Evolutionary conservation across 2,329 filamentous ascomycete genomes (phyloP), one percentile per base, ranked within the genome.

Genomic region (Aureobasidium uvarum): DNA sequence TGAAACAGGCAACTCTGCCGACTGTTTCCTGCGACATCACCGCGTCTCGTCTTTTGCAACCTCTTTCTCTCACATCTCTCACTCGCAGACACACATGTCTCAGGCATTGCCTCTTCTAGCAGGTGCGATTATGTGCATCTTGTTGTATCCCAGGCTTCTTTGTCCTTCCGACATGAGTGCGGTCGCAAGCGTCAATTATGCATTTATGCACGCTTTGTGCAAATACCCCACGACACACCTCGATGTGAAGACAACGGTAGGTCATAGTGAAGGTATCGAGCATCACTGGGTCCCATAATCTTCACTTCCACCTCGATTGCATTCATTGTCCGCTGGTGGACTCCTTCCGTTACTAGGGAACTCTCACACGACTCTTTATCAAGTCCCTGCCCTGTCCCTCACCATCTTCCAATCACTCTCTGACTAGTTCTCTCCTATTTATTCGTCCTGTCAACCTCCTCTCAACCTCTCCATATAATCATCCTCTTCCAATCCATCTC

Each of bases 1-100:
- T 10, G 41, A 54, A 52, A 52, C 36, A 54, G 60, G 60, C 23
- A 63, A 54, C 36, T 63, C 38, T 52, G 60, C 60, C 60, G 60
- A 63, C n/a, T 31, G 16, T 8, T 20, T 5, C 38, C 13, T 25
- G 33, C 3, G 13, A 43, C 39, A 10, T 20, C 39, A 25, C n/a
- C 36, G 20, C 36, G 13, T 41, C 52, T 41, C 6, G 13, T n/a
- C 16, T n/a, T 8, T 11, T 51, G 52, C 52, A 45, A 45, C 23
- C 18, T 54, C 50, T 38, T 54, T 54, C 50, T 23, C 54, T 20
- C 36, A 31, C n/a, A 20, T 28, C 14, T 28, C 14, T 10, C n/a
- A 43, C 38, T 18, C 14, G 3, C 38, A 11, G 8, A 28, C 14
- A 20, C 28, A 33, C 31, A 54, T 54, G 50, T 38, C 50, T 54